Evolutionary conservation across 148 eudicot species (phyloP), one percentile per base, ranked within the genome.

Genomic region (Gaultheria prostrata): DNA sequence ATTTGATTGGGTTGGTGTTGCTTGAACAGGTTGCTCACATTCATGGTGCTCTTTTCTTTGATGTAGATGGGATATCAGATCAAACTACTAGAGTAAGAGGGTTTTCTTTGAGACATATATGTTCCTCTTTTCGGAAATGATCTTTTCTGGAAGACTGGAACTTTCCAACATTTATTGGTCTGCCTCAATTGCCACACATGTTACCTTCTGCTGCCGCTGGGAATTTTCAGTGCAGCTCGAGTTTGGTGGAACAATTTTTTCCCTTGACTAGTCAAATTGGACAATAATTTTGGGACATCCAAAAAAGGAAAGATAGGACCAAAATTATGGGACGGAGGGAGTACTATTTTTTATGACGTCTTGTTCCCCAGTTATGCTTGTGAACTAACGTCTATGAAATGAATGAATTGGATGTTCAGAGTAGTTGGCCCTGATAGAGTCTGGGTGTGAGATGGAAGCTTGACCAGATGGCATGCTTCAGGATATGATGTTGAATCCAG

Each of bases 231-330:
- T 86, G 94, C 98, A 51, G 94, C 99, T 76, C 95, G 99, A 91
- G 99, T 94, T 88, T 97, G 99, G 99, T 97, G 98, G 99, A 17
- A n/a, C n/a, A n/a, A n/a, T n/a, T n/a, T n/a, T n/a, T n/a, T n/a
- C n/a, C n/a, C n/a, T n/a, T n/a, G n/a, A n/a, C n/a, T n/a, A n/a
- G n/a, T n/a, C n/a, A n/a, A n/a, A n/a, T n/a, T n/a, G n/a, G n/a
- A n/a, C n/a, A n/a, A n/a, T n/a, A n/a, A n/a, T n/a, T n/a, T n/a
- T n/a, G n/a, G n/a, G n/a, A n/a, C n/a, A n/a, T n/a, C n/a, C n/a
- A n/a, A n/a, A n/a, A n/a, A n/a, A n/a, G n/a, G n/a, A n/a, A n/a
- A n/a, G n/a, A n/a, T n/a, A n/a, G n/a, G n/a, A n/a, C n/a, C n/a
- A n/a, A n/a, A n/a, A n/a, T n/a, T n/a, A n/a, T n/a, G n/a, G n/a